These are phyloP conservation scores for Cercophora samala DNA, from an alignment of 495 filamentous ascomycete genomes.

Conservation along the genomic window DNA sequence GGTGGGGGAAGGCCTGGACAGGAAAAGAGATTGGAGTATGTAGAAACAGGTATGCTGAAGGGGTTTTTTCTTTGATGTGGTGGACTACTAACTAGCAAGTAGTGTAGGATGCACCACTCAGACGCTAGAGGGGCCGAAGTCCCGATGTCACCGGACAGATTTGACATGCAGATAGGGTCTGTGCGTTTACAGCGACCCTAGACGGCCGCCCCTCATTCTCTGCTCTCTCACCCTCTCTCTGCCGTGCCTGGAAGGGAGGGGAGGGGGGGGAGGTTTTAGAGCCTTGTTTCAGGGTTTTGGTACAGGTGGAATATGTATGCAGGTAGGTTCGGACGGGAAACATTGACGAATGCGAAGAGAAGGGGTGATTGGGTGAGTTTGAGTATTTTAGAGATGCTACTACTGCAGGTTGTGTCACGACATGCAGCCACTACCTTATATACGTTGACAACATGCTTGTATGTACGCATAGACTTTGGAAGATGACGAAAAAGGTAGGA, in stretches of 20 bases:
- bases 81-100: too few relatives aligned
- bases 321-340: not conserved
- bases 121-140: not conserved
- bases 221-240: too few relatives aligned
- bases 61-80: not conserved
- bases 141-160: not conserved
- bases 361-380: not conserved
- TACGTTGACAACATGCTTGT: not conserved
- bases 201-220: not conserved
- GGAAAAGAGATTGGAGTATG: not conserved
- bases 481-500: not conserved
- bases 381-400: not conserved
- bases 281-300: not conserved
- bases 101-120: not conserved
- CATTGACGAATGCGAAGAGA: not conserved
- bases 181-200: not conserved
- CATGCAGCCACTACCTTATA: too few relatives aligned
- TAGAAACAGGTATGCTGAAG: not conserved
- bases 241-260: not conserved
- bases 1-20: too few relatives aligned
- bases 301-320: not conserved
- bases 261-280: not conserved
- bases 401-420: not conserved
- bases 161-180: not conserved
- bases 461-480: not conserved